Percentiles rank a stretch among this genome's conserved stretches.
Evolutionary conservation across 441 rosid species (phyloP).

Genomic region (Bocquillonia castaneifolia): DNA sequence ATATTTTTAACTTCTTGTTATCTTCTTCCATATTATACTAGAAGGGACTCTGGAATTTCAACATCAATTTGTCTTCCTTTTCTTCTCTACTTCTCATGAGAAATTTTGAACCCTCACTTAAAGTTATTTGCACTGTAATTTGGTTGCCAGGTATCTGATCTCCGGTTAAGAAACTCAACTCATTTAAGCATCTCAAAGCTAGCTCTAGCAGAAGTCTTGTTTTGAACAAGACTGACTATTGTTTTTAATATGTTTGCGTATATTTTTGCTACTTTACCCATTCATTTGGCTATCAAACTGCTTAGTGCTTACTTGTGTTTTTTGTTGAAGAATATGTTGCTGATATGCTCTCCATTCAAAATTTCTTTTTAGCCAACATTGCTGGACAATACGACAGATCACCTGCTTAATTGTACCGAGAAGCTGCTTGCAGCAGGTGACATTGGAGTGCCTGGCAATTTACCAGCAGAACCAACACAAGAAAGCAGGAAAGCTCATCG

Average conservation of each 20-base stretch:
- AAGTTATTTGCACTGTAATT: neutral
- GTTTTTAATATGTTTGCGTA: no score
- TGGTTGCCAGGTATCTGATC: neutral
- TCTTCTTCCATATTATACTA: neutral
- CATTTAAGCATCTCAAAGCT: no score
- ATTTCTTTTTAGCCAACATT: constrained; percentile 33
- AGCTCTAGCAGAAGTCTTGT: no score
- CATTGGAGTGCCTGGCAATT: constrained; percentile 21
- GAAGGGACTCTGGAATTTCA: neutral
- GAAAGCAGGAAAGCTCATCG: constrained; percentile 20
- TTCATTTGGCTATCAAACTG: neutral
- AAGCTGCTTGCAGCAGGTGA: constrained; percentile 46
- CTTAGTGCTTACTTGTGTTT: neutral
- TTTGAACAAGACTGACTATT: no score
- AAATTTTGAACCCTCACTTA: neutral
- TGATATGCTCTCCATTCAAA: neutral
- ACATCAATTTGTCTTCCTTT: neutral
- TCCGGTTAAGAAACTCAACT: constrained; percentile 3
- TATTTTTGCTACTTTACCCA: neutral
- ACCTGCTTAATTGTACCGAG: constrained; percentile 56
- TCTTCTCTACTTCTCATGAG: neutral
- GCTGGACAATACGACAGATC: constrained; percentile 57
- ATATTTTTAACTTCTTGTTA: no score
- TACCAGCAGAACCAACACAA: constrained; percentile 24
- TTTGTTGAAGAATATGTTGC: constrained; percentile 7